Percentiles rank a stretch among this genome's conserved stretches.
phyloP scores from a whole-genome alignment of 495 filamentous ascomycete genomes.

The Chlorociboria aeruginascens region DNA sequence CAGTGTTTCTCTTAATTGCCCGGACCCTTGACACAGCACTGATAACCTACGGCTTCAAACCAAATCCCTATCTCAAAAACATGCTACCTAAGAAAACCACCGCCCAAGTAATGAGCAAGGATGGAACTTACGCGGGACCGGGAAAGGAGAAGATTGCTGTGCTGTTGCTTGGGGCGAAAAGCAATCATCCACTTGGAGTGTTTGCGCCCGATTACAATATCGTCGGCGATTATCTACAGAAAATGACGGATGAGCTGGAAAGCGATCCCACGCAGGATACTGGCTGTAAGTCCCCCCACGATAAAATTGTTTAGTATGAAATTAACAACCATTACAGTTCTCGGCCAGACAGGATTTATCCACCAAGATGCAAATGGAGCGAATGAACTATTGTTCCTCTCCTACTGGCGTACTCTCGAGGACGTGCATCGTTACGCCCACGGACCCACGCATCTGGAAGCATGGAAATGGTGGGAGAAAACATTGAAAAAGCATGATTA shows the following conservation, averaged over 20 bases:
- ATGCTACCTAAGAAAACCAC: constrained; percentile 1
- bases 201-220: constrained; percentile 7
- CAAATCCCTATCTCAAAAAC: constrained; percentile 9
- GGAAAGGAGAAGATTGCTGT: constrained; percentile 10
- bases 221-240: not conserved
- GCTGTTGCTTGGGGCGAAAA: constrained; percentile 11
- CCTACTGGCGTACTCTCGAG: constrained; percentile 7
- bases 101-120: constrained; percentile 2
- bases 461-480: constrained; percentile 12
- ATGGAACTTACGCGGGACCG: not conserved
- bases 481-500: constrained; percentile 6
- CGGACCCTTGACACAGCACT: constrained; percentile 1
- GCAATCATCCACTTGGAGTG: constrained; percentile 10
- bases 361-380: constrained; percentile 6
- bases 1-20: not conserved
- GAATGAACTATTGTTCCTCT: constrained; percentile 3
- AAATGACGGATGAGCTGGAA: constrained; percentile 7
- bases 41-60: constrained; percentile 6
- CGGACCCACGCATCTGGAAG: constrained; percentile 1
- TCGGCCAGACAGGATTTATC: constrained; percentile 3
- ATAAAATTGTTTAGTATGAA: not conserved
- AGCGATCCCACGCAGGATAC: not conserved
- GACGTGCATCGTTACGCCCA: constrained; percentile 11
- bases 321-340: not conserved
- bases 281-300: not conserved